These are phyloP conservation scores for Lathyrus tuberosus DNA, from an alignment of 306 rosid species.

Conservation along the genomic window DNA sequence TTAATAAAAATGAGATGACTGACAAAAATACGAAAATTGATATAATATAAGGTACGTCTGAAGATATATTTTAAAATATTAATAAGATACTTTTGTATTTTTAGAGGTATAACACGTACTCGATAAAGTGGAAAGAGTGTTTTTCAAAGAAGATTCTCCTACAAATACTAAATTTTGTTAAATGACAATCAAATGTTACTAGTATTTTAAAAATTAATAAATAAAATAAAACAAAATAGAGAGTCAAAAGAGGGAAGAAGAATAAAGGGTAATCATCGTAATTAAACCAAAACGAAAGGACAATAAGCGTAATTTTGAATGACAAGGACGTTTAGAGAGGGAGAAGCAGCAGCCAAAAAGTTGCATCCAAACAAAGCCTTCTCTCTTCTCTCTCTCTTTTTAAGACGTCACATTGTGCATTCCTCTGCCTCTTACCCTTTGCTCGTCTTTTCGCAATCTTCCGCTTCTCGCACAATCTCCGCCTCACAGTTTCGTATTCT, in stretches of 20 bases:
- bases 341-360: conserved; percentile 57
- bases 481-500: conserved; percentile 62
- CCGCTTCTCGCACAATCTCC: conserved; percentile 71
- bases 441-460: conserved; percentile 51
- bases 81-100: too few species aligned
- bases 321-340: conserved; percentile 62
- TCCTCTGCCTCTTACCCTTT: conserved; percentile 43
- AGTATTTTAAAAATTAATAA: too few species aligned
- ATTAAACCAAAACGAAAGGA: conserved; percentile 46
- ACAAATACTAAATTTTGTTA: too few species aligned
- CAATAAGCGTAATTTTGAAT: conserved; percentile 30
- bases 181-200: too few species aligned
- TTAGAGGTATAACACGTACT: too few species aligned
- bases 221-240: too few species aligned
- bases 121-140: too few species aligned
- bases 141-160: too few species aligned
- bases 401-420: conserved; percentile 52
- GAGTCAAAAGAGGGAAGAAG: not conserved
- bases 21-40: too few species aligned
- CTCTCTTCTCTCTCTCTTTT: conserved; percentile 43
- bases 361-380: conserved; percentile 62
- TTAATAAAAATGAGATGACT: too few species aligned
- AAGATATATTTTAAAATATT: too few species aligned
- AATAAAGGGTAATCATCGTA: conserved; percentile 23
- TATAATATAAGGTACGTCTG: too few species aligned